These are phyloP conservation scores for Neurospora sp. DNA, from an alignment of 495 filamentous ascomycete species.

Conservation along the genomic window DNA sequence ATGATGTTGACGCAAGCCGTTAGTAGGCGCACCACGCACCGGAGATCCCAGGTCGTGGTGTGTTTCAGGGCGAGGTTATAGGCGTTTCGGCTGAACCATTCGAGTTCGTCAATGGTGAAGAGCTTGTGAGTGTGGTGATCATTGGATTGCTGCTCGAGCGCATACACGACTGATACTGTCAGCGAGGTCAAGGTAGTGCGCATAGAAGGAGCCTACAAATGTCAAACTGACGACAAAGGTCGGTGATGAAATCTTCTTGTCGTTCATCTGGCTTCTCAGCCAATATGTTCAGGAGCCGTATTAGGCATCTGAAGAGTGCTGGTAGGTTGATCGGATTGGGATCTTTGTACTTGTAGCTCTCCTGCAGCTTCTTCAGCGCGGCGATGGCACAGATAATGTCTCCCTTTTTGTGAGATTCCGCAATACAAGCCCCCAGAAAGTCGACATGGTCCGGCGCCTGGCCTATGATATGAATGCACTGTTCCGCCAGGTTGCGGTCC, in stretches of 20 bases:
- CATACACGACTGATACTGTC: slow-evolving; percentile 29
- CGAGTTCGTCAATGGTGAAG: slow-evolving; percentile 53
- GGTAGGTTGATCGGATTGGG: slow-evolving; percentile 53
- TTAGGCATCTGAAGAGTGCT: slow-evolving; percentile 54
- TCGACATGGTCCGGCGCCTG: slow-evolving; percentile 38
- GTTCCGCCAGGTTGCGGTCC: slow-evolving; percentile 47
- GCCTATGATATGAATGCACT: slow-evolving; percentile 46
- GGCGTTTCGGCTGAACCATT: slow-evolving; percentile 73
- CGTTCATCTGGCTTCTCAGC: slow-evolving; percentile 30
- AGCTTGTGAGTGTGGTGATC: slow-evolving; percentile 22
- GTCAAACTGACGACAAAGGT: neutral
- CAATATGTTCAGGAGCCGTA: slow-evolving; percentile 49
- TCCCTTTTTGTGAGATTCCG: slow-evolving; percentile 60
- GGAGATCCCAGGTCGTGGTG: slow-evolving; percentile 43
- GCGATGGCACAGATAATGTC: slow-evolving; percentile 47
- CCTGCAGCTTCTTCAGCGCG: slow-evolving; percentile 49
- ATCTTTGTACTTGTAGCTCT: slow-evolving; percentile 40
- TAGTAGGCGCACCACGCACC: slow-evolving; percentile 46
- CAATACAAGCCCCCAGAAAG: slow-evolving; percentile 65
- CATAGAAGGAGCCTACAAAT: neutral
- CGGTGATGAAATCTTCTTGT: slow-evolving; percentile 3
- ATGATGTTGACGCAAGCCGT: slow-evolving; percentile 52
- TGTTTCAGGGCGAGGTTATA: slow-evolving; percentile 65
- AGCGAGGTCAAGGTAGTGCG: neutral
- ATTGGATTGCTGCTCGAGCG: slow-evolving; percentile 33